Evolutionary conservation across 108 stramenopile species (phyloP).

Genomic region (Ochromonas danica): DNA sequence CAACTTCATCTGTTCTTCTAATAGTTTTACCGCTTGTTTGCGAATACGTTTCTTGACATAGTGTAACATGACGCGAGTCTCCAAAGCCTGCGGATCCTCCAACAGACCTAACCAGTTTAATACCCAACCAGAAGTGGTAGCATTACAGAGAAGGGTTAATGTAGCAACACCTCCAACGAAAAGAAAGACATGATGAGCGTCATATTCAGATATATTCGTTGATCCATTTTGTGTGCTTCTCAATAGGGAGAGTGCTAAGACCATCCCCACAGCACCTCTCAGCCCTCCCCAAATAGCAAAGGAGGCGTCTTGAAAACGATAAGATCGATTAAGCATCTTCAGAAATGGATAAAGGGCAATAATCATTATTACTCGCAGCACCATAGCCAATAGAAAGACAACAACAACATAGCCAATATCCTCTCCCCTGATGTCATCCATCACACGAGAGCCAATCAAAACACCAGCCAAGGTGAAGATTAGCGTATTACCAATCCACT

Average conservation of each 20-base stretch:
- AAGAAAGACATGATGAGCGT: constrained; percentile 25
- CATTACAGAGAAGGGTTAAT: constrained; percentile 46
- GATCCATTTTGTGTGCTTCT: neutral
- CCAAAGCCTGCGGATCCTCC: neutral
- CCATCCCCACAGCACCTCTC: constrained; percentile 76
- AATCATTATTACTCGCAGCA: constrained; percentile 26
- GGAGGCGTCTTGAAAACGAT: constrained; percentile 52
- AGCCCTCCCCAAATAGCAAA: constrained; percentile 72
- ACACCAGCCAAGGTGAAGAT: constrained; percentile 41
- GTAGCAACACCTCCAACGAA: constrained; percentile 40
- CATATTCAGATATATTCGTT: neutral
- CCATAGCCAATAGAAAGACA: neutral
- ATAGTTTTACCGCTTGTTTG: neutral
- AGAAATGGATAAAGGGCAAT: constrained; percentile 33
- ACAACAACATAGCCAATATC: neutral
- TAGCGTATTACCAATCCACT: constrained; percentile 36
- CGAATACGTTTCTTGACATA: constrained; percentile 3
- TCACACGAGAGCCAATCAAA: constrained; percentile 27
- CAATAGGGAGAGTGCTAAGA: constrained; percentile 64
- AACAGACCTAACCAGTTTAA: neutral
- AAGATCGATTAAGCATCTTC: neutral
- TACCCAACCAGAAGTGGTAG: constrained; percentile 29
- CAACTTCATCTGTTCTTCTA: neutral
- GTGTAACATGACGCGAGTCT: neutral
- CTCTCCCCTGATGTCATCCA: neutral